Evolutionary conservation across 352 stramenopile species (phyloP), one percentile per base, ranked within the genome.

Genomic region (Pythium sp.): DNA sequence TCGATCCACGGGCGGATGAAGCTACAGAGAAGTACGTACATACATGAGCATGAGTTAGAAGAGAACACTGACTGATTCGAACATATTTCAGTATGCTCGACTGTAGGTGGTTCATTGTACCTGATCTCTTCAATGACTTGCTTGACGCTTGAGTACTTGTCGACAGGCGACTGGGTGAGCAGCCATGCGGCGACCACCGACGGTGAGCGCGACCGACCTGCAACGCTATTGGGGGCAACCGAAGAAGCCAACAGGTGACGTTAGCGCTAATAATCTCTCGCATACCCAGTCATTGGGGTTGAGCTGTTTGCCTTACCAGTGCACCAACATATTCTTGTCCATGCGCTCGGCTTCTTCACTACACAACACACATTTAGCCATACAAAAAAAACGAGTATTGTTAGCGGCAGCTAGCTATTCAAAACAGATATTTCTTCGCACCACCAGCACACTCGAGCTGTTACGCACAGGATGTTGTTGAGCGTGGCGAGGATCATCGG

Each of bases 1-100:
- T 79, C 77, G 32, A 93, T 82, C 86, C 86, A 93, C 41, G 86
- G 83, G 1, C 86, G 82, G 49, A 86, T 72, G 34, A 80, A 69
- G 18, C 84, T 93, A 57, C 1, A 57, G 1, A 24, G 7, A 34
- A 5, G 26, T 55, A 34, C 14, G 6, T 26, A 18, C 24, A 49
- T 18, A 34, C 20, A 28, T 4, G 36, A 41, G 2, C 8, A 46
- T 24, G 38, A 1, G 49, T 56, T 30, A 55, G 9, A 53, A 32
- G 30, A 32, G 30, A 5, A 53, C 24, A 14, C 15, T 38, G 18
- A 59, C 71, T 9, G 36, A 41, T 15, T 14, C 36, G 12, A 14
- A 11, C 4, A 9, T 9, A 41, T 41, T 41, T 41, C 36, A 32
- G 30, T 32, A 32, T 32, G 30, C 30, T 32, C 30, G 3, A 32